Evolutionary conservation across 805 yeast genomes (phyloP).

Genomic region (Gaillardinia entomophila): DNA sequence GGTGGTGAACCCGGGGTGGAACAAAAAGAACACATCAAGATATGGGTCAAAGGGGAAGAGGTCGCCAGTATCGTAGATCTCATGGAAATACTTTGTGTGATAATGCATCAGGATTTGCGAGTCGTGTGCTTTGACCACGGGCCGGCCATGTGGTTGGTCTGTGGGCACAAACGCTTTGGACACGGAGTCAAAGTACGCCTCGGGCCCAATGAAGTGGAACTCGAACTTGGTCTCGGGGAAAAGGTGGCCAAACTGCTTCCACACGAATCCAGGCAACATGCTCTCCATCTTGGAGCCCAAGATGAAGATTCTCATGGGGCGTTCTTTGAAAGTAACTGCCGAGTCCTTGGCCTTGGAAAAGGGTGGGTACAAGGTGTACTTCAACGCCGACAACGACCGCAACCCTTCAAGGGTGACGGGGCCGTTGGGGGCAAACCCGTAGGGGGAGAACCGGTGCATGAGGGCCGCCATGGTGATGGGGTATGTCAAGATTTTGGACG

Average conservation of each 20-base stretch:
- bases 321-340: constrained; percentile 59
- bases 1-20: constrained; percentile 92
- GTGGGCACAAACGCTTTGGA: constrained; percentile 54
- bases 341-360: constrained; percentile 37
- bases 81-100: constrained; percentile 90
- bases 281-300: constrained; percentile 92
- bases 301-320: constrained; percentile 85
- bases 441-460: constrained; percentile 82
- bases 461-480: constrained; percentile 86
- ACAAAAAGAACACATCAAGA: constrained; percentile 83
- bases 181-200: constrained; percentile 68
- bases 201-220: constrained; percentile 92
- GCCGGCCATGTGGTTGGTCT: constrained; percentile 47
- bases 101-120: constrained; percentile 66
- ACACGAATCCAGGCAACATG: constrained; percentile 87
- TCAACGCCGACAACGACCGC: constrained; percentile 85
- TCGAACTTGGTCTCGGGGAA: constrained; percentile 82
- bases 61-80: constrained; percentile 84
- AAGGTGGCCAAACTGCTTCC: constrained; percentile 87
- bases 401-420: constrained; percentile 89
- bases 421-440: constrained; percentile 73
- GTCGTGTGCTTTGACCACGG: constrained; percentile 71
- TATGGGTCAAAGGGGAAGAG: constrained; percentile 98
- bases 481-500: constrained; percentile 88
- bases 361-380: constrained; percentile 81